Conservation (phyloP, 257 asterid species). For the Solanum okadae region DNA sequence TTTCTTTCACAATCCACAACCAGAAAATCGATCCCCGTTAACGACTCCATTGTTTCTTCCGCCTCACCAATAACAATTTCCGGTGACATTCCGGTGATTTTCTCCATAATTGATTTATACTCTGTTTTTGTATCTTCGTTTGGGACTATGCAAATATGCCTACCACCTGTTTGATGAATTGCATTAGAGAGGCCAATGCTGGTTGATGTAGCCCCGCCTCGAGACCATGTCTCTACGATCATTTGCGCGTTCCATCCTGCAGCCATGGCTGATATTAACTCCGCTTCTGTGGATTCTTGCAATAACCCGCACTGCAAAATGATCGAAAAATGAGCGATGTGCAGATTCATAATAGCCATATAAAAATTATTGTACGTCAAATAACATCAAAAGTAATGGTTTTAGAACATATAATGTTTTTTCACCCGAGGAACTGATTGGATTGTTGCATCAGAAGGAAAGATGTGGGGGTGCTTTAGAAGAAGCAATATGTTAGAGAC, state of each 20-base stretch:
- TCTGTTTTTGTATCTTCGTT: background rate
- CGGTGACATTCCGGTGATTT: background rate
- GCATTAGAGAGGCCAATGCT: background rate
- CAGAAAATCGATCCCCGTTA: background rate
- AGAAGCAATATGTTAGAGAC: no score
- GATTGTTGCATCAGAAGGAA: no score
- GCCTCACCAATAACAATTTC: background rate
- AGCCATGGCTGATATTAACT: background rate
- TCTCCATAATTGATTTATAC: background rate
- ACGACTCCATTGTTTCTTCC: background rate
- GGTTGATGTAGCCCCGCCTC: background rate
- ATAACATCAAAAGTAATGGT: background rate
- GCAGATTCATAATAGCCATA: background rate
- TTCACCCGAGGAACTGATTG: no score
- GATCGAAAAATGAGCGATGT: background rate
- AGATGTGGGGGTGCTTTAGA: no score
- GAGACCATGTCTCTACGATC: background rate
- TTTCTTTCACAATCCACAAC: background rate
- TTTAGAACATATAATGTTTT: no score
- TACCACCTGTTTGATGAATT: background rate
- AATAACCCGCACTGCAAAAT: background rate
- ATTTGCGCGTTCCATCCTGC: background rate
- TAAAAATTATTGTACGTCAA: background rate
- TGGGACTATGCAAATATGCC: background rate
- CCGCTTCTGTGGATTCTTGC: background rate